phyloP scores from a whole-genome alignment of 2,329 filamentous ascomycete species.

The Hypomyces rosellus region DNA sequence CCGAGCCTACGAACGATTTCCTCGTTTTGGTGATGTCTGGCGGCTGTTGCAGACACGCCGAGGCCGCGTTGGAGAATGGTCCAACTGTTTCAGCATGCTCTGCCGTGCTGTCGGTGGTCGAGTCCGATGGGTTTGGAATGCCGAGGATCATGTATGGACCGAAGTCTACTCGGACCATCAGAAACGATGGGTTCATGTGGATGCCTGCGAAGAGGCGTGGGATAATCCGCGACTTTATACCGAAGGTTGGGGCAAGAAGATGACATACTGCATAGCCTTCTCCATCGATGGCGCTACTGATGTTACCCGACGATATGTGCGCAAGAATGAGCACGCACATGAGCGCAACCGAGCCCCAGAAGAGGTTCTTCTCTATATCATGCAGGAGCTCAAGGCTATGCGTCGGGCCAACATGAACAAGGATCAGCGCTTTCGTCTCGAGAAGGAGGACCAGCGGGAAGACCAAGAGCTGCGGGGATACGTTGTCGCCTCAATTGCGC shows the following conservation, averaged over 20 bases:
- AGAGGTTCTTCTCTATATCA: slow-evolving; percentile 83
- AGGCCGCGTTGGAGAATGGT: slow-evolving; percentile 91
- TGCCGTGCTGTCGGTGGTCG: slow-evolving; percentile 86
- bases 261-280: slow-evolving; percentile 96
- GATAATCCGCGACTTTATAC: slow-evolving; percentile 89
- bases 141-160: slow-evolving; percentile 96
- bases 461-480: slow-evolving; percentile 69
- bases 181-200: slow-evolving; percentile 92
- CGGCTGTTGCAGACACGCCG: slow-evolving; percentile 78
- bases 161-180: slow-evolving; percentile 95
- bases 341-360: slow-evolving; percentile 77
- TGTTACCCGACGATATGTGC: slow-evolving; percentile 61
- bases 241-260: slow-evolving; percentile 93
- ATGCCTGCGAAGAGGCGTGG: slow-evolving; percentile 91
- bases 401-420: slow-evolving; percentile 81
- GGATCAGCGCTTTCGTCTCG: slow-evolving; percentile 72
- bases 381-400: slow-evolving; percentile 82
- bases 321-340: slow-evolving; percentile 65
- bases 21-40: slow-evolving; percentile 93
- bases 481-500: slow-evolving; percentile 66
- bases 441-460: slow-evolving; percentile 73
- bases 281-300: slow-evolving; percentile 76
- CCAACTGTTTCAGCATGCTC: slow-evolving; percentile 98
- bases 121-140: slow-evolving; percentile 97
- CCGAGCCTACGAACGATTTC: slow-evolving; percentile 78